These are phyloP conservation scores for Tricholoma flavovirens DNA, from an alignment of 768 basidiomycete species.

Conservation along the genomic window DNA sequence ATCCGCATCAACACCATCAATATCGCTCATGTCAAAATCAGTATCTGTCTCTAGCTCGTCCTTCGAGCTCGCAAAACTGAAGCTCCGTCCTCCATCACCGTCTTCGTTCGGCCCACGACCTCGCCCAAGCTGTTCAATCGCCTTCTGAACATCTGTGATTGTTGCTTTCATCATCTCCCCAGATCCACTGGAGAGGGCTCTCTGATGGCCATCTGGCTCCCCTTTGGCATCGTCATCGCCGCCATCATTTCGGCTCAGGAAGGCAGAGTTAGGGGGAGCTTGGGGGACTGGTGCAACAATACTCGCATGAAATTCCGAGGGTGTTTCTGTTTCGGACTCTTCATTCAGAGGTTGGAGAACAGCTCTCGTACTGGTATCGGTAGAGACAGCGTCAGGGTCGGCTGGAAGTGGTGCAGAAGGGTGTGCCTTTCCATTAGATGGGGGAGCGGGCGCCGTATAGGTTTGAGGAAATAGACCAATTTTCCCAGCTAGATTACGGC, in stretches of 20 bases:
- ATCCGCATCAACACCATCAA: slow-evolving; percentile 34
- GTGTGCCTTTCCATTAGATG: slow-evolving; percentile 23
- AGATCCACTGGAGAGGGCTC: slow-evolving; percentile 25
- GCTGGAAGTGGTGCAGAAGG: slow-evolving; percentile 14
- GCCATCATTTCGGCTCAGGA: slow-evolving; percentile 19
- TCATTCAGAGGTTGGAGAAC: slow-evolving; percentile 42
- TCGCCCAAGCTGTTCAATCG: slow-evolving; percentile 79
- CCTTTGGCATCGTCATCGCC: slow-evolving; percentile 20
- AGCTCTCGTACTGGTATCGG: slow-evolving; percentile 15
- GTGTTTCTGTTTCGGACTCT: slow-evolving; percentile 37
- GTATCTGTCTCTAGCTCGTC: slow-evolving; percentile 57
- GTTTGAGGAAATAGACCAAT: slow-evolving; percentile 88
- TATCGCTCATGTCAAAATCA: slow-evolving; percentile 42
- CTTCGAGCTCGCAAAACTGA: slow-evolving; percentile 69
- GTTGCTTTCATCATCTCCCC: slow-evolving; percentile 79
- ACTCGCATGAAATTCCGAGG: slow-evolving; percentile 10
- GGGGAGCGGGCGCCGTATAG: slow-evolving; percentile 67
- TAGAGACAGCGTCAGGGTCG: slow-evolving; percentile 12
- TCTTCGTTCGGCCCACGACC: slow-evolving; percentile 30
- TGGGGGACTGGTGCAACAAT: slow-evolving; percentile 34
- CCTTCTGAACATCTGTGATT: slow-evolving; percentile 85
- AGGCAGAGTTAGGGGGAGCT: slow-evolving; percentile 21
- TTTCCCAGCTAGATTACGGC: slow-evolving; percentile 75
- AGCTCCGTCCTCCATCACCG: slow-evolving; percentile 57
- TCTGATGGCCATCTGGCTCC: slow-evolving; percentile 15